Evolutionary conservation across 1,284 basidiomycete genomes (phyloP).

Genomic region (Ceratobasidium sp.): DNA sequence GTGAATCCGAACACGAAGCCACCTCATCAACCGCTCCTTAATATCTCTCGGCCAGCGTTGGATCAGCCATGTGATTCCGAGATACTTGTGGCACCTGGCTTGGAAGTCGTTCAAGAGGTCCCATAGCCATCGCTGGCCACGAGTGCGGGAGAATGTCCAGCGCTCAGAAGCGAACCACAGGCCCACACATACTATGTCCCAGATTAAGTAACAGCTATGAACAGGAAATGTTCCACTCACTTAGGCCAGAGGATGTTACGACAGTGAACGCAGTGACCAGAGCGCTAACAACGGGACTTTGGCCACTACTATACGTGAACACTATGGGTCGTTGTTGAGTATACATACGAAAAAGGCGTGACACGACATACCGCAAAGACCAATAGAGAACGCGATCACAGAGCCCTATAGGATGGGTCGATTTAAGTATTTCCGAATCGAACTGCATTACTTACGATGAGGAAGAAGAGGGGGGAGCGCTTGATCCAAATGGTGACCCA

Average conservation of each 20-base stretch:
- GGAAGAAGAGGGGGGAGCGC: conserved; percentile 73
- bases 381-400: conserved; percentile 71
- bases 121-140: conserved; percentile 74
- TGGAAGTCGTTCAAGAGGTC: conserved; percentile 66
- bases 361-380: conserved; percentile 65
- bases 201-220: background rate
- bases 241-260: conserved; percentile 71
- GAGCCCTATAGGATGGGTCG: conserved; percentile 49
- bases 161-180: conserved; percentile 79
- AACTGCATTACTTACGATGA: conserved; percentile 57
- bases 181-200: conserved; percentile 62
- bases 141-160: conserved; percentile 64
- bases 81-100: conserved; percentile 55
- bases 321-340: conserved; percentile 11
- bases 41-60: conserved; percentile 37
- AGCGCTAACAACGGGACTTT: conserved; percentile 60
- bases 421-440: background rate
- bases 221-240: background rate
- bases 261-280: conserved; percentile 76
- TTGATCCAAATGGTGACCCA: conserved; percentile 50
- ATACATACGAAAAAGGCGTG: conserved; percentile 5
- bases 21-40: background rate
- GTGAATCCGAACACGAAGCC: background rate
- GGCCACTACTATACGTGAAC: conserved; percentile 53
- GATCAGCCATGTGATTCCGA: conserved; percentile 46